Base-by-base conservation (phyloP, 371 early-diverging fungal genomes). In the Haplosporangium sp. region DNA sequence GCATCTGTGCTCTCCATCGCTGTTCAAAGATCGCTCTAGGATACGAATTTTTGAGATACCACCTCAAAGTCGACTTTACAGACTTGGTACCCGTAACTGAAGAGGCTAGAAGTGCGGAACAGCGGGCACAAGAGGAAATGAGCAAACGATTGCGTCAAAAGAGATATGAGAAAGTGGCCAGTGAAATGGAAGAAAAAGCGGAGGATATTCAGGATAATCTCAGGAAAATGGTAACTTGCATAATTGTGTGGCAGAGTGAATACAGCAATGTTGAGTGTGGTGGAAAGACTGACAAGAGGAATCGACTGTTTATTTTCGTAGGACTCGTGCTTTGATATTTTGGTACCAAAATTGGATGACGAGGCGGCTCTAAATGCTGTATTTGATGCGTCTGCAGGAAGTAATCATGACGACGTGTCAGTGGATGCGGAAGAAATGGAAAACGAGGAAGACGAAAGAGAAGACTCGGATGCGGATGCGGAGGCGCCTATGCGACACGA, bases 321-420 rank as follows among this genome's bases (percentile, higher is more conserved):
- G 84, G 69, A 86, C 58, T 69, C 85, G 0, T 88, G 86, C 29
- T 89, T 89, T 75, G 86, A 87, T 6, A 88, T 89, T 18, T 63
- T 89, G 20, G 83, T 89, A 5, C 90, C 90, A 7, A 86, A 83
- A 43, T 41, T 77, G 51, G 79, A 77, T 37, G 72, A 77, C 12
- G 69, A 71, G 8, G 68, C 10, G 8, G 59, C 60, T 14, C 45
- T 72, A 14, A 59, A 63, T 40, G 59, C 72, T 13, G 64, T 76
- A 20, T 76, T 76, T 52, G 42, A 48, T 20, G 64, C 60, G 20
- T 40, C 57, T 14, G 0, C 37, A 11, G 40, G 57, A 4, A 42
- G 21, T 21, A 41, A 41, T 10, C 48, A 41, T 13, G 29, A 3
- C 7, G 57, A 21, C 29, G 29, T 29, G 29, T 29, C 29, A 36